phyloP scores from a whole-genome alignment of 2,329 filamentous ascomycete species.

The Microascus cirrosus region DNA sequence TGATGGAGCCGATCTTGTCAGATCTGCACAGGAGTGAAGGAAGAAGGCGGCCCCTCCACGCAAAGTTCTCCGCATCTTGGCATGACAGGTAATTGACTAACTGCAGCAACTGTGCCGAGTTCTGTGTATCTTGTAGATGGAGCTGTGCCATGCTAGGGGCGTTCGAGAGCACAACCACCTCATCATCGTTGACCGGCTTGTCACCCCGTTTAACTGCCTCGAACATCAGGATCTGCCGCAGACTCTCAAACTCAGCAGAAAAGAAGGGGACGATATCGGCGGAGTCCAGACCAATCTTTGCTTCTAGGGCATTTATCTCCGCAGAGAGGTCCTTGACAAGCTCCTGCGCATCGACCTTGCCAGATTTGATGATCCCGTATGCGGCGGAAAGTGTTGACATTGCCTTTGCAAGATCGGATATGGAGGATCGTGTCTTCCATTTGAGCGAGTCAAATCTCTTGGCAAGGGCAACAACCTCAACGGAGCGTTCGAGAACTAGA shows the following conservation, averaged over 20 bases:
- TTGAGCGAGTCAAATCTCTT: conserved; percentile 48
- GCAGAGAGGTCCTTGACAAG: conserved; percentile 36
- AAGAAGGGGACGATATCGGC: conserved; percentile 36
- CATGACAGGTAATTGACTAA: conserved; percentile 34
- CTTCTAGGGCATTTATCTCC: conserved; percentile 42
- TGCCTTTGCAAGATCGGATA: conserved; percentile 40
- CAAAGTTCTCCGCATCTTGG: conserved; percentile 19
- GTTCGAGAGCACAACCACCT: conserved; percentile 37
- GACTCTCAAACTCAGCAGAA: conserved; percentile 40
- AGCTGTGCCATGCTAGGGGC: conserved; percentile 30
- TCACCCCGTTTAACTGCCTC: conserved; percentile 10
- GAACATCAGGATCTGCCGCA: conserved; percentile 41
- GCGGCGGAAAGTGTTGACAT: conserved; percentile 43
- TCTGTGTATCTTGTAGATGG: conserved; percentile 20
- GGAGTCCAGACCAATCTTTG: conserved; percentile 28
- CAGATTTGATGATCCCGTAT: conserved; percentile 39
- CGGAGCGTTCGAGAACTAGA: conserved; percentile 30
- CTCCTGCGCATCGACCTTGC: conserved; percentile 25
- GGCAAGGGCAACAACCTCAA: conserved; percentile 44
- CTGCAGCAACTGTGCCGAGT: conserved; percentile 29
- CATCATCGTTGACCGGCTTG: conserved; percentile 9
- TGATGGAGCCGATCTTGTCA: conserved; percentile 37
- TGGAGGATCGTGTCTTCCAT: conserved; percentile 44
- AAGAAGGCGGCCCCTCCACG: conserved; percentile 27
- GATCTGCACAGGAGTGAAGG: conserved; percentile 43